Conservation (phyloP, 305 asterid species). For the Vinca major region DNA sequence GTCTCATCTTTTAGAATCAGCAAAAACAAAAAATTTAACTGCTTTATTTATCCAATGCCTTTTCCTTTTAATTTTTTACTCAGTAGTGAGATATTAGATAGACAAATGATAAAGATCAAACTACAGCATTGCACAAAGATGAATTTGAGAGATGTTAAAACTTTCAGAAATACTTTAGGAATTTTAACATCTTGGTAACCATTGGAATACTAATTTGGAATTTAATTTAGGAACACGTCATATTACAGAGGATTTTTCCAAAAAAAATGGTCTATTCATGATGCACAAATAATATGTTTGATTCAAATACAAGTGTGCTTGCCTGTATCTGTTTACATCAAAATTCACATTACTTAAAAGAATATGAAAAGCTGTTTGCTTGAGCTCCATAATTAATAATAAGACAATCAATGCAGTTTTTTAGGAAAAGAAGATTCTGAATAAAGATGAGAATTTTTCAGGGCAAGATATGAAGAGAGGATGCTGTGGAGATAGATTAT, state of each 20-base stretch:
- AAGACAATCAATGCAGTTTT: neutral
- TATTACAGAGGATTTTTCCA: neutral
- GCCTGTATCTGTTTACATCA: neutral
- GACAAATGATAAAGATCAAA: neutral
- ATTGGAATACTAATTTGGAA: too few species aligned
- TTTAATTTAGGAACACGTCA: neutral
- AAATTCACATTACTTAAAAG: neutral
- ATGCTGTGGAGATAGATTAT: neutral
- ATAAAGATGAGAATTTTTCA: conserved; percentile 2
- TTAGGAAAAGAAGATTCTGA: neutral
- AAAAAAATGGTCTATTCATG: neutral
- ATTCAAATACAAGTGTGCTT: neutral
- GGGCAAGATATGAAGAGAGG: neutral
- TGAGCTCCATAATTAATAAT: neutral
- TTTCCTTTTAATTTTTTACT: too few species aligned
- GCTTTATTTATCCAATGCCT: neutral
- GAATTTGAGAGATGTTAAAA: too few species aligned
- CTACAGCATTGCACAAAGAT: neutral
- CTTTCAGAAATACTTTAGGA: too few species aligned
- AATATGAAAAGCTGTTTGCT: neutral
- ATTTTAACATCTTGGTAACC: too few species aligned
- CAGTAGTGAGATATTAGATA: neutral
- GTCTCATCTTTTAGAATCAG: neutral
- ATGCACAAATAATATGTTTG: neutral
- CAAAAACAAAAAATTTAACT: neutral